These are phyloP conservation scores for Trichoderma sp. DNA, from an alignment of 2,329 filamentous ascomycete genomes.

Conservation along the genomic window DNA sequence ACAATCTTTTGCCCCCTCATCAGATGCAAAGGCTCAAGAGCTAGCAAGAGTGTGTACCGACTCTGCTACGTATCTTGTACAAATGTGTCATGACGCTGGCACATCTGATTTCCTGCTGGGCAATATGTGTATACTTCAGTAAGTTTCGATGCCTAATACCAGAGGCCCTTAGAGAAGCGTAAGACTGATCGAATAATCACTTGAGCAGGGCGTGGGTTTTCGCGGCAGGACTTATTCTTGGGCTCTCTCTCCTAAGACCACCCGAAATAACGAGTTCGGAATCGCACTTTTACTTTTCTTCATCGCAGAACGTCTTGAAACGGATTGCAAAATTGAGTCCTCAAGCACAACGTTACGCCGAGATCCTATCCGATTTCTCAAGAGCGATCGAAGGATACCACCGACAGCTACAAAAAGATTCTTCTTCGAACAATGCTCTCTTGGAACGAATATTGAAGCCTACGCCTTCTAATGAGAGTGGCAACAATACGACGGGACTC, in stretches of 20 bases:
- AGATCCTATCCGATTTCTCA: background rate
- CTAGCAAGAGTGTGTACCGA: background rate
- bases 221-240: background rate
- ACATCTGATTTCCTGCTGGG: background rate
- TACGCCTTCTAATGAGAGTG: background rate
- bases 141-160: background rate
- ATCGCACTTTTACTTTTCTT: background rate
- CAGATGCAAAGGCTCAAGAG: background rate
- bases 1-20: background rate
- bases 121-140: background rate
- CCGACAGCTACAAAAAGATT: background rate
- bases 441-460: background rate
- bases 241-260: background rate
- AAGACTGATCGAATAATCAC: background rate
- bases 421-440: background rate
- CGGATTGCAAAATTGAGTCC: background rate
- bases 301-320: background rate
- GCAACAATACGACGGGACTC: background rate
- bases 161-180: background rate
- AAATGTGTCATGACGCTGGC: background rate
- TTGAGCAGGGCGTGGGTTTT: background rate
- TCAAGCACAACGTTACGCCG: background rate
- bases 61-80: background rate
- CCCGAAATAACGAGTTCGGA: background rate
- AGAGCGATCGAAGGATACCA: background rate